Evolutionary conservation across 179 eudicot species (phyloP).

Genomic region (Nepenthes alata): DNA sequence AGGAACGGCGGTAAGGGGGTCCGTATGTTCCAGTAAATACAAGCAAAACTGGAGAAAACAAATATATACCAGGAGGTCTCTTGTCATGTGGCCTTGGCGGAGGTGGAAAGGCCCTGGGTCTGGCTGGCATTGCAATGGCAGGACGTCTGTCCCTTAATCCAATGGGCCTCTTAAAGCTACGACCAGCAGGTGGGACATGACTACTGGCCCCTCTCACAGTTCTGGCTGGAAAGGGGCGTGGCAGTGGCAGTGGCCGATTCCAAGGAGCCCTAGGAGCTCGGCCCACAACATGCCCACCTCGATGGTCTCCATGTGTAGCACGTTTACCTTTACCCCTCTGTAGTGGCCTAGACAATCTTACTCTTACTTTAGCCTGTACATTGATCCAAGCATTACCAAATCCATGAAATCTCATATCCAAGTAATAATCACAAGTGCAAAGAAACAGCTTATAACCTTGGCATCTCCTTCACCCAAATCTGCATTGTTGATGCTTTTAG

Average conservation of each 20-base stretch:
- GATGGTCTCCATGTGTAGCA: constrained; percentile 38
- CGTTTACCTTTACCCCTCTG: constrained; percentile 75
- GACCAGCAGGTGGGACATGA: constrained; percentile 44
- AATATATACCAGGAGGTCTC: constrained; percentile 76
- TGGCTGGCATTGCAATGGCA: constrained; percentile 42
- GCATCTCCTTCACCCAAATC: constrained; percentile 83
- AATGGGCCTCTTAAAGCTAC: constrained; percentile 53
- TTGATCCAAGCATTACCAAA: background rate
- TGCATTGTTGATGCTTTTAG: constrained; percentile 68
- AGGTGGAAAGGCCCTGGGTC: constrained; percentile 63
- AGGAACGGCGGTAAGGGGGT: constrained; percentile 3
- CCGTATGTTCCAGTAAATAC: too few species aligned
- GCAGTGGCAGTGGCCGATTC: constrained; percentile 38
- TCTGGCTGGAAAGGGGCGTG: constrained; percentile 50
- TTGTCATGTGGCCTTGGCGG: constrained; percentile 72
- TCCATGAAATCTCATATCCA: background rate
- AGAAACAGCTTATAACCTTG: constrained; percentile 36
- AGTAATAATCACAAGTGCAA: background rate
- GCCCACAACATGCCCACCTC: constrained; percentile 34
- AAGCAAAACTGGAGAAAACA: background rate
- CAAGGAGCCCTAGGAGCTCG: constrained; percentile 59
- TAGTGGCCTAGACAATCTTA: constrained; percentile 82
- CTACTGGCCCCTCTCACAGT: constrained; percentile 32
- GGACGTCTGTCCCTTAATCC: constrained; percentile 54
- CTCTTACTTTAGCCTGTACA: constrained; percentile 73